phyloP scores from a whole-genome alignment of 345 rosid genomes.

The Murraya paniculata region DNA sequence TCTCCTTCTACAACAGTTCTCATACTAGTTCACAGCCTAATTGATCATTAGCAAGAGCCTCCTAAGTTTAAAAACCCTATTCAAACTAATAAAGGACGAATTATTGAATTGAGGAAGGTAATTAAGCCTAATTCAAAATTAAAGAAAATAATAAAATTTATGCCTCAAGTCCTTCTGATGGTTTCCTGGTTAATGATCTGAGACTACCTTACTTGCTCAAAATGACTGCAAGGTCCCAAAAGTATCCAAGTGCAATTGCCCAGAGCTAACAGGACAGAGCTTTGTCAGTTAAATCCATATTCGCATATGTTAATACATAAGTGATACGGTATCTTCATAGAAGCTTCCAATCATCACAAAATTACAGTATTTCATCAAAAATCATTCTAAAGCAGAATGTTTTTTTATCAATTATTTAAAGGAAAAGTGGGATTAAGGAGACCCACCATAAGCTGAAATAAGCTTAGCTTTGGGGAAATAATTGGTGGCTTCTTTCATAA shows the following conservation, averaged over 20 bases:
- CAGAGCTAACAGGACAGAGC: neutral
- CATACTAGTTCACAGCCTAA: slow-evolving; percentile 4
- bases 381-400: slow-evolving; percentile 6
- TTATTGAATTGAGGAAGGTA: neutral
- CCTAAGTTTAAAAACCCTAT: neutral
- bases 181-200: neutral
- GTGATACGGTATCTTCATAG: neutral
- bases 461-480: slow-evolving; percentile 66
- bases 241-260: neutral
- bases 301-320: neutral
- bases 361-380: neutral
- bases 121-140: neutral
- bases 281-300: neutral
- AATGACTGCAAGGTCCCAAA: neutral
- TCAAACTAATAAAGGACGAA: neutral
- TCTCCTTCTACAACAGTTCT: neutral
- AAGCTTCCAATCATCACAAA: neutral
- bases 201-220: neutral
- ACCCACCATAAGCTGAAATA: slow-evolving; percentile 75
- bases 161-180: neutral
- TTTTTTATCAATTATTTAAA: neutral
- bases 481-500: slow-evolving; percentile 39
- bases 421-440: slow-evolving; percentile 11
- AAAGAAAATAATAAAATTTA: neutral
- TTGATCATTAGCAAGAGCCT: neutral